phyloP scores from a whole-genome alignment of 441 rosid genomes.

The Hura crepitans region DNA sequence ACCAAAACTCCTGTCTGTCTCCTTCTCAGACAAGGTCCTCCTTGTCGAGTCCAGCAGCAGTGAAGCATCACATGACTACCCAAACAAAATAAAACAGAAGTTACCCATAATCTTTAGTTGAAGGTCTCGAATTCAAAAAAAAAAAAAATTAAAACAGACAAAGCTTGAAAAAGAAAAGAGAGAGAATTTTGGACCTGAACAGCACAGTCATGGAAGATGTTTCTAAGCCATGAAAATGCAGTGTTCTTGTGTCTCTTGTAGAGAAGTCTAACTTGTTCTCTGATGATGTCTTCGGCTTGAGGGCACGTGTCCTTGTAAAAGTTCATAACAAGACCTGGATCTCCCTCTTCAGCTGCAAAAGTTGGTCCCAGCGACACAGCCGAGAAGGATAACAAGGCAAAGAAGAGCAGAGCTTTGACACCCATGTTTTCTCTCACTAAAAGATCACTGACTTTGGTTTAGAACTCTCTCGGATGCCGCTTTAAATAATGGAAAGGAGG shows the following conservation, averaged over 20 bases:
- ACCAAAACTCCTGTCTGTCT: constrained; percentile 93
- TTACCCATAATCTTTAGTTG: not conserved
- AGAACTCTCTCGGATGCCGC: constrained; percentile 12
- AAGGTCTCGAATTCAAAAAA: not conserved
- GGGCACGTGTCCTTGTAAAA: constrained; percentile 89
- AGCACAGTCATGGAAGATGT: constrained; percentile 98
- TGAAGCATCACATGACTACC: constrained; percentile 93
- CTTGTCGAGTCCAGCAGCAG: constrained; percentile 93
- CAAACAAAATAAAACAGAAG: not conserved
- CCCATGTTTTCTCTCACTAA: constrained; percentile 36
- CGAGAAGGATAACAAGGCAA: constrained; percentile 48
- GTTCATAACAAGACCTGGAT: constrained; percentile 72
- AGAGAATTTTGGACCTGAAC: constrained; percentile 50
- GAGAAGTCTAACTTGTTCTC: constrained; percentile 81
- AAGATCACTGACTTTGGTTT: constrained; percentile 30
- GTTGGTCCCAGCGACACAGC: constrained; percentile 36
- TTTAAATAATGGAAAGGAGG: constrained; percentile 38
- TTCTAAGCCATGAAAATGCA: constrained; percentile 96
- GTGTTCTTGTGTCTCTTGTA: constrained; percentile 99
- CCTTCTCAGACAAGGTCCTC: constrained; percentile 89
- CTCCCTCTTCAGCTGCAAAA: constrained; percentile 43
- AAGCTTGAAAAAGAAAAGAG: not conserved
- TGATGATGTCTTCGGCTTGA: constrained; percentile 87
- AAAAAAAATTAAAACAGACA: not conserved
- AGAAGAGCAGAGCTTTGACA: constrained; percentile 50